Base-by-base conservation (phyloP, 2,329 filamentous ascomycete genomes). In the Sclerotinia nivalis region DNA sequence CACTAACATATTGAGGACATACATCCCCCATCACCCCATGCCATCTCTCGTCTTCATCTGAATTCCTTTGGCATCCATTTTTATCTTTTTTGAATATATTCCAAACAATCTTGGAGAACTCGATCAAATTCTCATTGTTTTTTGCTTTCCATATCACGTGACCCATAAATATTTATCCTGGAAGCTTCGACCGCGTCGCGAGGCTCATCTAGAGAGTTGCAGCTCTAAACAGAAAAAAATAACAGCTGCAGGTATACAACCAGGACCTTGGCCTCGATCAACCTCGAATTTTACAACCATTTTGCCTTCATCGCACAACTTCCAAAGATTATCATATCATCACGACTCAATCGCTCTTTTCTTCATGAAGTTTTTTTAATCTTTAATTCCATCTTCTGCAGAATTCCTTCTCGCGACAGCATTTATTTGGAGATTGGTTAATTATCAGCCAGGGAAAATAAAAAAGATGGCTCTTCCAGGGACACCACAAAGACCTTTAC, bases 401-500 rank as follows among this genome's bases (percentile, higher is more conserved):
- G 68, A 69, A 67, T 70, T 73, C 58, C 67, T 45, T 64, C 58
- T 69, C 58, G 70, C 71, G 71, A 70, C 62, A 56, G 31, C 20
- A n/a, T 59, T 54, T 65, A 65, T 34, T 65, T 31, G 28, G 49
- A 55, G 59, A 37, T 55, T 56, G 52, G 67, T 47, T 40, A 40
- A 54, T 34, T 25, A 43, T 43, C 7, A 22, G 25, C 20, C 61
- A 47, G 50, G 10, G 54, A 31, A 28, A 58, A 20, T n/a, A 37
- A 47, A 40, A 43, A 69, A 72, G 54, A 76, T 76, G 75, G 67
- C 74, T 60, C 74, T 72, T 56, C 69, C 71, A 50, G 69, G 56
- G 28, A 92, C 92, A 69, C 92, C 92, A 52, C 85, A 90, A 81
- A 88, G 91, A 76, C 88, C 88, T 72, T 84, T 93, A 61, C 92